A percentile compares a stretch with the other conserved stretches of the same genome.
phyloP scores from a whole-genome alignment of 495 filamentous ascomycete species.

The Xylaria cubensis region DNA sequence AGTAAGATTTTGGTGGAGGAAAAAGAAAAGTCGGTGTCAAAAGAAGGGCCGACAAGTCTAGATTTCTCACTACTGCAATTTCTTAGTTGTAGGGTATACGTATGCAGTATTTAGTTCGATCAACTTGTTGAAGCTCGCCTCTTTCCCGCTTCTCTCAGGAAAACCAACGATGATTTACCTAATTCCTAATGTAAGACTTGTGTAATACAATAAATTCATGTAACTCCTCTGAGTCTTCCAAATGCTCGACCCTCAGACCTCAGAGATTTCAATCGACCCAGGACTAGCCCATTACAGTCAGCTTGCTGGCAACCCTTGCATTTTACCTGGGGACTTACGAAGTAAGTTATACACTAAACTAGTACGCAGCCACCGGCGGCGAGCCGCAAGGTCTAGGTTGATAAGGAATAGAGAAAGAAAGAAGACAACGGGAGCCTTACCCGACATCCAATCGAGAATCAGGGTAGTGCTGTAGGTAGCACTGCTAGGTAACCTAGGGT shows the following conservation, averaged over 20 bases:
- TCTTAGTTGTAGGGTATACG: background rate
- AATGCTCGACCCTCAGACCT: background rate
- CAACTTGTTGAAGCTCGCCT: too few species aligned
- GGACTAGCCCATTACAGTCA: background rate
- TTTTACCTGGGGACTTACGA: background rate
- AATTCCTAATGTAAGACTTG: background rate
- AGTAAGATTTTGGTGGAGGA: slow-evolving; percentile 7
- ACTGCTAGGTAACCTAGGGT: background rate
- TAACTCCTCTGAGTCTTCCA: background rate
- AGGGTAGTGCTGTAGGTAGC: background rate
- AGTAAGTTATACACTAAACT: background rate
- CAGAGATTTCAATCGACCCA: background rate
- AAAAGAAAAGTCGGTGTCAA: background rate
- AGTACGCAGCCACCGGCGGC: background rate
- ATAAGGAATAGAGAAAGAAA: background rate
- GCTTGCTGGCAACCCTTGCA: background rate
- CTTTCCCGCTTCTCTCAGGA: too few species aligned
- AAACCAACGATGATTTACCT: background rate
- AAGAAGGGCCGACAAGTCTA: slow-evolving; percentile 13
- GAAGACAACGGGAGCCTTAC: background rate
- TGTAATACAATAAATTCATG: background rate
- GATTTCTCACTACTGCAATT: background rate
- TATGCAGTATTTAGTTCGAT: background rate
- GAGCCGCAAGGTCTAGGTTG: background rate
- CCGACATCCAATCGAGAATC: background rate